Base-by-base conservation (phyloP, 495 filamentous ascomycete species). In the Podospora sp. region DNA sequence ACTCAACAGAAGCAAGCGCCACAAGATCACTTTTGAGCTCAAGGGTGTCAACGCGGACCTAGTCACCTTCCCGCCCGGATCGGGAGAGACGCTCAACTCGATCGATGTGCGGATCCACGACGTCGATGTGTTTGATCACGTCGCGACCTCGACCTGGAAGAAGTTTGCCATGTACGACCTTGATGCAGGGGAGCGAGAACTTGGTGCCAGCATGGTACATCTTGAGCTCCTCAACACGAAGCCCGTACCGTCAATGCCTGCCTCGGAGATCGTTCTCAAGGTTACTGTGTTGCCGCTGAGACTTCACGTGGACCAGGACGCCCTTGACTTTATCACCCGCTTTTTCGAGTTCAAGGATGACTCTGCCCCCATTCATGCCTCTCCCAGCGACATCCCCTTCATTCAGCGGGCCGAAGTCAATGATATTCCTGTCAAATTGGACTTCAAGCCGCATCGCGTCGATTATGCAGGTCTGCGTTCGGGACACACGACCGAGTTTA, bases 281-380 rank as follows among this genome's bases (percentile, higher is more conserved):
- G 92, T 87, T 24, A 93, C 87, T 6, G 77, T 99, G 57, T 84
- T 98, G 33, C 96, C 96, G 16, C 82, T 99, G 6, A 87, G 96
- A 21, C 82, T 99, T 8, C 95, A 97, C 73, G 94, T 99, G 20
- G 96, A 99, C 72, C 96, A 99, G 79, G 96, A 99, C 79, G 94
- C 96, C 24, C 83, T 99, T 12, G 96, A 99, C 72, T 99, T 99
- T 72, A 89, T 98, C 76, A 96, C 92, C 4, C 86, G 95, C 1
- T 99, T 98, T 82, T 98, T 99, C 71, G 94, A 95, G 71, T 99
- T 98, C 83, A 92, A 95, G 71, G 94, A 97, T 75, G 91, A 93
- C 40, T 82, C 86, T 0, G 79, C 79, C 24, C 82, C 85, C 3
- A 74, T 70, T 35, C 81, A 79, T 61, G 63, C 77, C 0, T 83